A percentile compares a stretch with the other conserved stretches of the same genome.
Evolutionary conservation across 179 eudicot species (phyloP).

Genomic region (Drosera spatulata): DNA sequence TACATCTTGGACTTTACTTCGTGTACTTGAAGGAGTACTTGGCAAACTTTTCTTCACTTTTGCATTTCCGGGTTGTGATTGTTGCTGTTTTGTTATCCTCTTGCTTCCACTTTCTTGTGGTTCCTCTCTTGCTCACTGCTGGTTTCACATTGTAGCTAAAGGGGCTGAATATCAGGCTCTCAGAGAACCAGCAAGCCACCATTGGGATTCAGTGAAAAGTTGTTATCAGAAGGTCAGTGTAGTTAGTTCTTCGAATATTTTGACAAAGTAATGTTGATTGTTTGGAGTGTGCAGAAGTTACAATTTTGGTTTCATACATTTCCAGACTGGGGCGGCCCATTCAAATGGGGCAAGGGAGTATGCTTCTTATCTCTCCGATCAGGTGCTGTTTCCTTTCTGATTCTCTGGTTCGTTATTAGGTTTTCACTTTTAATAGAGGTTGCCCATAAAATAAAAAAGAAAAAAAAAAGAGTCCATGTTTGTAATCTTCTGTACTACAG

Average conservation of each 20-base stretch:
- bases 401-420: no score
- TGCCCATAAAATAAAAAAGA: no score
- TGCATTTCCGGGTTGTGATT: no score
- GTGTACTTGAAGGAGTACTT: no score
- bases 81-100: not conserved
- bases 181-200: constrained; percentile 52
- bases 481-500: no score
- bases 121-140: not conserved
- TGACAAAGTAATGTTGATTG: no score
- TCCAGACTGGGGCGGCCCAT: constrained; percentile 85
- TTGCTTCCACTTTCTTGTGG: not conserved
- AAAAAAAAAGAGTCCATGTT: no score
- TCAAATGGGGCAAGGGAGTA: constrained; percentile 58
- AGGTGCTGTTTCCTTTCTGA: constrained; percentile 22
- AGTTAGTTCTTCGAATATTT: not conserved
- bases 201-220: constrained; percentile 63
- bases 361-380: constrained; percentile 75
- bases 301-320: not conserved
- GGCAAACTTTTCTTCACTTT: no score
- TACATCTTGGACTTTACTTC: no score
- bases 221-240: constrained; percentile 42
- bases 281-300: no score
- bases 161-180: constrained; percentile 64
- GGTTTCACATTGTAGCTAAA: constrained; percentile 26
- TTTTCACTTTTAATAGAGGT: no score